Percentiles rank a stretch among this genome's conserved stretches.
These are phyloP conservation scores for Fusarium anthophilum DNA, from an alignment of 2,329 filamentous ascomycete genomes.

Conservation along the genomic window DNA sequence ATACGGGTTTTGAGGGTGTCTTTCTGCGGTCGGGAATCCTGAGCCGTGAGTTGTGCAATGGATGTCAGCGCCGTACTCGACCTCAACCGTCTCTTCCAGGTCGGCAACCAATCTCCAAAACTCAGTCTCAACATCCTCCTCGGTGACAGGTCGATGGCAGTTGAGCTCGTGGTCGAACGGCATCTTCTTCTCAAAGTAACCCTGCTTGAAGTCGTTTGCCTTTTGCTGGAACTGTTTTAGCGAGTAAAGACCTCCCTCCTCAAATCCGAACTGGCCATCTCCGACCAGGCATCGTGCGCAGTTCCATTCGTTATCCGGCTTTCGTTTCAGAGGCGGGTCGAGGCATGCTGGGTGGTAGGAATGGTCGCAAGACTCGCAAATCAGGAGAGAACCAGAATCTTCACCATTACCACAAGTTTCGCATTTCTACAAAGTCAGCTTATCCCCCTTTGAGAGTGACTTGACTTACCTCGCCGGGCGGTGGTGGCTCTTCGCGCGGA, in stretches of 20 bases:
- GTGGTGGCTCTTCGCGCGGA: conserved; percentile 61
- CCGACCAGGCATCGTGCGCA: conserved; percentile 95
- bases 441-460: conserved; percentile 34
- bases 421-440: conserved; percentile 66
- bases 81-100: conserved; percentile 93
- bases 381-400: conserved; percentile 73
- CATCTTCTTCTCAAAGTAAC: conserved; percentile 92
- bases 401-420: conserved; percentile 86
- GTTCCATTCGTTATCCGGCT: conserved; percentile 92
- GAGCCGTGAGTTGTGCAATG: conserved; percentile 98
- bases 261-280: conserved; percentile 96
- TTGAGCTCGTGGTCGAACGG: conserved; percentile 86
- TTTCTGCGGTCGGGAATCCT: conserved; percentile 94
- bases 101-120: conserved; percentile 97
- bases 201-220: conserved; percentile 92
- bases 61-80: conserved; percentile 97
- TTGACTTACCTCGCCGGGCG: conserved; percentile 53
- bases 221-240: conserved; percentile 96
- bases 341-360: conserved; percentile 88
- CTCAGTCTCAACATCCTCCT: conserved; percentile 95
- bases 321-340: conserved; percentile 81
- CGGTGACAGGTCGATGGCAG: conserved; percentile 81
- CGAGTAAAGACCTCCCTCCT: conserved; percentile 95
- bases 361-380: conserved; percentile 92
- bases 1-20: conserved; percentile 86